These are phyloP conservation scores for Erigeron canadensis DNA, from an alignment of 129 eudicot species.

Conservation along the genomic window DNA sequence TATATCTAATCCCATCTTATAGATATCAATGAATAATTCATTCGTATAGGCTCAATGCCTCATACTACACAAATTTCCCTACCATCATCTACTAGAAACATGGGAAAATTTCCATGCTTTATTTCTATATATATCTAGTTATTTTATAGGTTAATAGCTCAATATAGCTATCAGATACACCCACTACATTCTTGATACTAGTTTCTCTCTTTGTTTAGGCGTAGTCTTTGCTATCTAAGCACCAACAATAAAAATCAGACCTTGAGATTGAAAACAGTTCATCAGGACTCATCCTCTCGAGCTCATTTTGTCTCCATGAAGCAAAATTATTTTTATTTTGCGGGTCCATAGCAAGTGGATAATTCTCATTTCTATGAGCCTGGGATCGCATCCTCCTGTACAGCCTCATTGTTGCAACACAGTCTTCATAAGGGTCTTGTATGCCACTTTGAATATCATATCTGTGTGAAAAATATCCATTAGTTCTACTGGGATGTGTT, in stretches of 20 bases:
- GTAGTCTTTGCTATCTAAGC: slow-evolving; percentile 65
- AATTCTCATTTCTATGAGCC: slow-evolving; percentile 61
- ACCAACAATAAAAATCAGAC: slow-evolving; percentile 96
- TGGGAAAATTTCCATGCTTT: slow-evolving; percentile 27
- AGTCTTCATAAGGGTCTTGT: slow-evolving; percentile 92
- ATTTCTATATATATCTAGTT: slow-evolving; percentile 19
- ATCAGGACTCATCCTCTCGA: slow-evolving; percentile 85
- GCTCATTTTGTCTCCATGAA: slow-evolving; percentile 79
- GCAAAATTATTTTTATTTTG: slow-evolving; percentile 76
- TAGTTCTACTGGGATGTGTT: background rate
- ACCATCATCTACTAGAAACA: slow-evolving; percentile 15
- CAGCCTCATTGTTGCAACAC: slow-evolving; percentile 88
- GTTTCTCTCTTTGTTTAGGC: slow-evolving; percentile 16
- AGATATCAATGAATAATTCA: background rate
- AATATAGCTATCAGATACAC: slow-evolving; percentile 11
- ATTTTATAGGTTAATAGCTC: slow-evolving; percentile 16
- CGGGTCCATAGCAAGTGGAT: slow-evolving; percentile 76
- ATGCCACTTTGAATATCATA: slow-evolving; percentile 85
- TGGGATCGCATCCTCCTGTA: slow-evolving; percentile 87
- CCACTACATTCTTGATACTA: background rate
- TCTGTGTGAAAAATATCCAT: slow-evolving; percentile 34
- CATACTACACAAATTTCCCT: slow-evolving; percentile 22
- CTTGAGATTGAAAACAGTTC: slow-evolving; percentile 69
- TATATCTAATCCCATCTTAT: background rate
- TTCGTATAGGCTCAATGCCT: background rate